Evolutionary conservation across 495 filamentous ascomycete species (phyloP).

Genomic region (Schizothecium vesticola): DNA sequence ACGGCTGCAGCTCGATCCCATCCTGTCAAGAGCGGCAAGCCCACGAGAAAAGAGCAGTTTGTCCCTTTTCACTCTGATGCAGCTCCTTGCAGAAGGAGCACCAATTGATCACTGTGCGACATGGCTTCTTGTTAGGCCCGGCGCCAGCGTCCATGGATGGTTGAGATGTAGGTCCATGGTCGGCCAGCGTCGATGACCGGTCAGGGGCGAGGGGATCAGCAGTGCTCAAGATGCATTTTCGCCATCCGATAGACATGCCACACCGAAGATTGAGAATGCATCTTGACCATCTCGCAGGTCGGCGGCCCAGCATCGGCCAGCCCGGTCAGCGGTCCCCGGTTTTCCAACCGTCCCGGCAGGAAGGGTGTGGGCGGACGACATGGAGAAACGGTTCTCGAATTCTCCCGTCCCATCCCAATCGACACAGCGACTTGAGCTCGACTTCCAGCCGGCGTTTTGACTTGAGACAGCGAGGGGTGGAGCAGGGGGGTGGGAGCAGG

Average conservation of each 20-base stretch:
- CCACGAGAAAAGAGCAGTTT: background rate
- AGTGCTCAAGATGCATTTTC: background rate
- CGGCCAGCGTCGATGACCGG: background rate
- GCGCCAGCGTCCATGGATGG: background rate
- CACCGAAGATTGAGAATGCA: background rate
- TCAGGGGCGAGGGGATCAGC: background rate
- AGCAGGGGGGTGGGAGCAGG: background rate
- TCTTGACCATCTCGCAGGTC: too few relatives aligned
- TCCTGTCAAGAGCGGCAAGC: slow-evolving; percentile 2
- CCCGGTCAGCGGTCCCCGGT: background rate
- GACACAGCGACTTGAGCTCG: background rate
- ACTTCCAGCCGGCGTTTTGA: background rate
- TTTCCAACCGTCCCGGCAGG: background rate
- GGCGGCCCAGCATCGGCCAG: background rate
- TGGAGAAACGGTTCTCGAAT: background rate
- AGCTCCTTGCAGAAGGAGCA: slow-evolving; percentile 1
- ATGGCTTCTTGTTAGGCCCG: background rate
- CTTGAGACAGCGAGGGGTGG: background rate
- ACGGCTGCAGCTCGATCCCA: background rate
- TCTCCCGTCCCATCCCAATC: background rate
- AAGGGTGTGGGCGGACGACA: background rate
- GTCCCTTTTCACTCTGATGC: background rate
- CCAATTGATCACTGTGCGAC: background rate
- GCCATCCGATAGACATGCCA: background rate
- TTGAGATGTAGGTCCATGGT: background rate